Base-by-base conservation (phyloP, 371 early-diverging fungal genomes). In the Mortierella polycephala region DNA sequence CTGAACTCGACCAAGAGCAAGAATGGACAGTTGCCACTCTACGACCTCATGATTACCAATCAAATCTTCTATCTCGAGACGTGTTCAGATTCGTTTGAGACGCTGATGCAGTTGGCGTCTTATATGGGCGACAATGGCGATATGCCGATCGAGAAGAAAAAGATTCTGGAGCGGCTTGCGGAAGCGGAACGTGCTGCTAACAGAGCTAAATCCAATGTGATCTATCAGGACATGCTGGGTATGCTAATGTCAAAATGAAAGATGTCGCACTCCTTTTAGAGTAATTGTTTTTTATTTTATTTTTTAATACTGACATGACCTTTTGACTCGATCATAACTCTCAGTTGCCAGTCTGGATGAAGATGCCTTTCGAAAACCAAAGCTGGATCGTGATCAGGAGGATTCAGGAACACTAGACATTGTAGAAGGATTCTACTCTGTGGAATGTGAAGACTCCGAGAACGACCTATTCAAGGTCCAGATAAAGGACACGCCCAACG, bases 71-170 rank as follows among this genome's bases (percentile, higher is more conserved):
- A 83, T 12, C 68, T 94, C 6, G 91, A 94, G 64, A 89, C 89
- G 0, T 94, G 93, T 58, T 88, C 93, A 0, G 96, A 96, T 70
- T 88, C 95, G 0, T 86, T 92, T 62, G 88, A 90, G 67, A 88
- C 92, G 0, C 64, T 94, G 39, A 66, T 89, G 21, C 82, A 82
- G 41, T 71, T 95, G 2, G 68, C 82, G 5, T 64, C 65, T 0
- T 82, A 76, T 42, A 45, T 81, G 52, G 80, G 58, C 12, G 84
- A 76, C 42, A 71, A 77, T 57, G 71, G 64, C 4, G 71, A 73
- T 16, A 69, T 73, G 75, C 75, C 70, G 0, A 41, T 67, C 41
- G 84, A 63, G 20, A 64, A 84, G 58, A 72, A 75, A 54, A 62
- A 61, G 64, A 66, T 83, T 30, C 51, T 69, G 39, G 75, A 74